Percentiles rank a stretch among this genome's conserved stretches.
Evolutionary conservation across 2,329 filamentous ascomycete genomes (phyloP).

Genomic region (Corniculantispora saksenae): DNA sequence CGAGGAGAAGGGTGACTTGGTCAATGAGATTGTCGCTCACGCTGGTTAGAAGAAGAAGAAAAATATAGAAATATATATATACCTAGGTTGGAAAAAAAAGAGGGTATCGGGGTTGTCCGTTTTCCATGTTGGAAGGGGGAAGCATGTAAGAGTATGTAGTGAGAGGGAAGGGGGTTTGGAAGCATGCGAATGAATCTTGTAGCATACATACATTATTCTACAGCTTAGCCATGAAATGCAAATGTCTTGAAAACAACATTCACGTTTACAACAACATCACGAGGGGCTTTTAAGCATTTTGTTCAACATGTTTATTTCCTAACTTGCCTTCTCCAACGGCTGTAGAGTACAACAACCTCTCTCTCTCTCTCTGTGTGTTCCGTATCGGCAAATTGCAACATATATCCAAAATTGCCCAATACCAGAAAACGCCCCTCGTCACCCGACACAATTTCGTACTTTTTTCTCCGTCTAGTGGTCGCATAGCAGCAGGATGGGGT

Average conservation of each 20-base stretch:
- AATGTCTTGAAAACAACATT: background rate
- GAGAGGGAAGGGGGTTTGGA: too few relatives aligned
- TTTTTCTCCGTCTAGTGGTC: constrained; percentile 12
- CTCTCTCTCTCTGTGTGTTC: background rate
- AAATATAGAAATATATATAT: background rate
- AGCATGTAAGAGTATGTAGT: constrained; percentile 12
- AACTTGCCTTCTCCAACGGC: background rate
- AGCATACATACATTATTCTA: background rate
- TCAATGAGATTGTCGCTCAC: constrained; percentile 95
- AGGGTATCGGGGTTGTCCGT: background rate
- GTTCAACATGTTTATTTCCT: background rate
- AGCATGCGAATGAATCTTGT: constrained; percentile 2
- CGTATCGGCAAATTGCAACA: background rate
- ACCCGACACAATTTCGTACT: background rate
- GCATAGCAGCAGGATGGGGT: constrained; percentile 4
- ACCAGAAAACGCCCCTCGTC: background rate
- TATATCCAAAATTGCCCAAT: background rate
- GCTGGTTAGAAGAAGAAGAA: constrained; percentile 65
- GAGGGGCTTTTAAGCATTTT: too few relatives aligned
- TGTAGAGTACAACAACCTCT: background rate
- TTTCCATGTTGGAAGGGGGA: background rate
- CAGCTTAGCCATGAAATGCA: background rate
- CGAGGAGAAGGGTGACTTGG: constrained; percentile 68
- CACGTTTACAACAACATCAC: too few relatives aligned
- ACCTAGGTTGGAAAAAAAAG: background rate